A percentile compares a stretch with the other conserved stretches of the same genome.
phyloP scores from a whole-genome alignment of 768 basidiomycete species.

The Tulasnella sp. region DNA sequence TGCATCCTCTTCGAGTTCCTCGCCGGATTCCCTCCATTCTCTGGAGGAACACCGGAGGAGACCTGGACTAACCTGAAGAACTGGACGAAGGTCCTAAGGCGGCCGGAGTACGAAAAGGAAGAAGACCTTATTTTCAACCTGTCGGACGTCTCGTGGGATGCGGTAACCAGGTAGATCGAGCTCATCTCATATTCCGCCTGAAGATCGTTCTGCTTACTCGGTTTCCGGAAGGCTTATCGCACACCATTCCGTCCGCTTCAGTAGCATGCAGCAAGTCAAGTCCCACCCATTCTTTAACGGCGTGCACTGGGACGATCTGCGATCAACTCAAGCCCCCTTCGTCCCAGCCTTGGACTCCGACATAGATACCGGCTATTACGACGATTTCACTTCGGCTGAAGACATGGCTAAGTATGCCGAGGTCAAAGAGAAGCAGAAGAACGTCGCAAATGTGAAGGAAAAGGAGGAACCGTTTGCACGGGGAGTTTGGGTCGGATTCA shows the following conservation, averaged over 20 bases:
- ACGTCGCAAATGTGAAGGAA: slow-evolving; percentile 90
- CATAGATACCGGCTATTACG: slow-evolving; percentile 93
- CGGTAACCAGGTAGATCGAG: slow-evolving; percentile 71
- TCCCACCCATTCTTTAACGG: slow-evolving; percentile 81
- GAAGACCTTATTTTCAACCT: slow-evolving; percentile 98
- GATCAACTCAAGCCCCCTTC: slow-evolving; percentile 80
- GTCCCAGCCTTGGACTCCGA: slow-evolving; percentile 94
- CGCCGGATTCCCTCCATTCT: slow-evolving; percentile 97
- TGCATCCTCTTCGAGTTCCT: slow-evolving; percentile 98
- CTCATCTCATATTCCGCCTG: neutral
- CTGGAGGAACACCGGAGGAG: slow-evolving; percentile 91
- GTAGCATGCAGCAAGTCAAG: slow-evolving; percentile 72
- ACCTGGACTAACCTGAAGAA: slow-evolving; percentile 99
- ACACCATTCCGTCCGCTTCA: slow-evolving; percentile 77
- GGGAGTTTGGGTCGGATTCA: slow-evolving; percentile 91
- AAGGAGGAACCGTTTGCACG: slow-evolving; percentile 72
- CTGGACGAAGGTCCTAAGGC: slow-evolving; percentile 88
- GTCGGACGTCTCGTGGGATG: slow-evolving; percentile 91
- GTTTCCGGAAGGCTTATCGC: slow-evolving; percentile 70
- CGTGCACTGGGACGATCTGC: slow-evolving; percentile 77
- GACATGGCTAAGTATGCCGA: slow-evolving; percentile 99
- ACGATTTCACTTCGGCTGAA: slow-evolving; percentile 82
- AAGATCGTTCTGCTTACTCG: neutral
- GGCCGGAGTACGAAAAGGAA: slow-evolving; percentile 93
- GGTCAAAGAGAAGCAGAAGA: slow-evolving; percentile 93